A percentile compares a stretch with the other conserved stretches of the same genome.
phyloP scores from a whole-genome alignment of 2,329 filamentous ascomycete genomes.

The Raffaelea albimanens region DNA sequence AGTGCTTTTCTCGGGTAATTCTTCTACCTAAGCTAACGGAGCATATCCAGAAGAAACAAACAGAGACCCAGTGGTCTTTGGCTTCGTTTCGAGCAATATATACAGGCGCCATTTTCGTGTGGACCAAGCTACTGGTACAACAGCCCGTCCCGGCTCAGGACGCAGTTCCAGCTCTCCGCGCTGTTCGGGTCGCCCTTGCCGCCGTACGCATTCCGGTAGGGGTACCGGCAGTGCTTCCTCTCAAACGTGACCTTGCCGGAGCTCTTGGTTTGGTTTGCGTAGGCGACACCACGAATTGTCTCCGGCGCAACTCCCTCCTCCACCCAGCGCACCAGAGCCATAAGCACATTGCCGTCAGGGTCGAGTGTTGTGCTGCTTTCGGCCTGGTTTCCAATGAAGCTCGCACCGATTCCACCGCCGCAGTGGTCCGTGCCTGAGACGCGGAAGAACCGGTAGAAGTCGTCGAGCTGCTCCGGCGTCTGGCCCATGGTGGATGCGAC shows the following conservation, averaged over 20 bases:
- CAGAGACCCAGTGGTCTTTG: no score
- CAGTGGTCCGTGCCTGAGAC: slow-evolving; percentile 23
- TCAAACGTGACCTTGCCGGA: not conserved
- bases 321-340: slow-evolving; percentile 8
- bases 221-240: not conserved
- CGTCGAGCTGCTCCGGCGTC: slow-evolving; percentile 17
- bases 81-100: no score
- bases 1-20: no score
- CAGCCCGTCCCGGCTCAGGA: no score
- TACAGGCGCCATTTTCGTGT: no score
- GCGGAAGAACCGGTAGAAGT: slow-evolving; percentile 22
- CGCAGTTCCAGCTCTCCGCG: not conserved
- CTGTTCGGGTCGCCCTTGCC: not conserved
- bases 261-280: not conserved
- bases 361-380: slow-evolving; percentile 4
- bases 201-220: not conserved
- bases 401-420: slow-evolving; percentile 15
- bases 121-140: no score
- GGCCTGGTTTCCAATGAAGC: slow-evolving; percentile 4
- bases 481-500: slow-evolving; percentile 35
- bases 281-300: slow-evolving; percentile 1
- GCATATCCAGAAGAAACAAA: no score
- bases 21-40: no score
- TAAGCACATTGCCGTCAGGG: not conserved
- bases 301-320: slow-evolving; percentile 9